Base-by-base conservation (phyloP, 352 stramenopile species). In the Globisporangium parvum region DNA sequence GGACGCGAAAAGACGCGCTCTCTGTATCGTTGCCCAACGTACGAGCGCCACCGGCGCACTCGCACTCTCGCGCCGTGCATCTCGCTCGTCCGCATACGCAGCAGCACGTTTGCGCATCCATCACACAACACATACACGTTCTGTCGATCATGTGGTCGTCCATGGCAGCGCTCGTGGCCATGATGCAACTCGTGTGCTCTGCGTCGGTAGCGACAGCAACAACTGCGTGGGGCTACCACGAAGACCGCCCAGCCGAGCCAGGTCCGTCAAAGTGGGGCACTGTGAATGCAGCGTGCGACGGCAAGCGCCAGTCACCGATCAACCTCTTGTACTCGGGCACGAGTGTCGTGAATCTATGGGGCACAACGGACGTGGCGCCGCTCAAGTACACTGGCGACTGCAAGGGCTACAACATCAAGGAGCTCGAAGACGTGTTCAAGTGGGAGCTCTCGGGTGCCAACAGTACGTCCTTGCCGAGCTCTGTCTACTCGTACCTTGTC, bases 381-480 rank as follows among this genome's bases (percentile, higher is more conserved):
- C 60, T 86, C 60, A 76, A 80, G 47, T 85, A 75, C 53, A 57
- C 45, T 4, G 77, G 77, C 10, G 45, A 78, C 14, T 87, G 77
- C 44, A 50, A 73, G 24, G 68, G 73, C 28, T 88, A 83, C 47
- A 77, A 71, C 40, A 41, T 88, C 17, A 77, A 76, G 56, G 80
- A 71, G 11, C 75, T 86, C 39, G 73, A 80, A 28, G 73, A 88
- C 24, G 23, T 88, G 33, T 82, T 72, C 73, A 85, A 83, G 64
- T 85, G 75, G 75, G 66, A 80, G 60, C 66, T 85, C 35, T 47
- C 57, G 15, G 66, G 52, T 47, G 51, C 77, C 26, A 71, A 62
- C 18, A 57, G 77, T 85, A 47, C 55, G 51, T 53, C 21, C 41
- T 18, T 47, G 14, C 2, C 9, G 5, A 9, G 31, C 31, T 35